Evolutionary conservation across 2,329 filamentous ascomycete genomes (phyloP).

Genomic region (Alternaria rosae): DNA sequence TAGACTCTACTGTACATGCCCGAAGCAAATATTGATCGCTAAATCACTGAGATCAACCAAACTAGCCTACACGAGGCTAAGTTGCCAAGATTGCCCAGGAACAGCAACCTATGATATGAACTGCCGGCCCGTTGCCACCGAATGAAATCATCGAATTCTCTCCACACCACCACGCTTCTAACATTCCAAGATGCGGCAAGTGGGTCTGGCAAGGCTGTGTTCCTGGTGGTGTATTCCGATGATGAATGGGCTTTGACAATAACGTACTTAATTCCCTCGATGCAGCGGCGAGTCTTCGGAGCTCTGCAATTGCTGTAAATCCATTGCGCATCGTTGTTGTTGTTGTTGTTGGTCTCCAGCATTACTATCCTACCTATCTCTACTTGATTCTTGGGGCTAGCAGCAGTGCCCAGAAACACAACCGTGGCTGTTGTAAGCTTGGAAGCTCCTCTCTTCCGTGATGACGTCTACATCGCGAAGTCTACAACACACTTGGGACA

Average conservation of each 20-base stretch:
- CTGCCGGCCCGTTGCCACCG: slow-evolving; percentile 1
- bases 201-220: slow-evolving; percentile 21
- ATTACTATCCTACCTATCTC: not conserved
- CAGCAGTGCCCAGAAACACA: not conserved
- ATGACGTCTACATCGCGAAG: slow-evolving; percentile 26
- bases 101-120: slow-evolving; percentile 8
- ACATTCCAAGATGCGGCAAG: slow-evolving; percentile 4
- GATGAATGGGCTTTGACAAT: slow-evolving; percentile 1
- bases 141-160: slow-evolving; percentile 7
- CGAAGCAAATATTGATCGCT: not conserved
- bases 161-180: not conserved
- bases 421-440: not conserved
- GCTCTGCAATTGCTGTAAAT: not conserved
- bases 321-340: not conserved
- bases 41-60: not conserved
- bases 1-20: not conserved
- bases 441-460: not conserved
- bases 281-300: not conserved
- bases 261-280: slow-evolving; percentile 2
- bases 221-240: slow-evolving; percentile 1
- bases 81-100: slow-evolving; percentile 12
- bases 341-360: not conserved
- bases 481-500: slow-evolving; percentile 27
- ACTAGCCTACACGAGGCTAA: slow-evolving; percentile 4
- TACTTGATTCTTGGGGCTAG: not conserved